Base-by-base conservation (phyloP, 257 asterid species). In the Solanum piurae region DNA sequence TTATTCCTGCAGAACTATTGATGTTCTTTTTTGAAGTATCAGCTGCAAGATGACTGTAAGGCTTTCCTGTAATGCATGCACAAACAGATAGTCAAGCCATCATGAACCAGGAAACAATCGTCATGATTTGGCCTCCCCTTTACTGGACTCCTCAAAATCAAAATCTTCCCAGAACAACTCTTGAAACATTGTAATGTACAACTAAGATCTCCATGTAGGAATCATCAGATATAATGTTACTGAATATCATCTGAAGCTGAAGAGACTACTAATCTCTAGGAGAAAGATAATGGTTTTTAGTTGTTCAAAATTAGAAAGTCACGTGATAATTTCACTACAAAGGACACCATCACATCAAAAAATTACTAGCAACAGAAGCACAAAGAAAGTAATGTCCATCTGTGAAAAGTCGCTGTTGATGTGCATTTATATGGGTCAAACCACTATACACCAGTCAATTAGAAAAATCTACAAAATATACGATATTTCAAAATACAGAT, bases 31-130 rank as follows among this genome's bases (percentile, higher is more conserved):
- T 92, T 89, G 90, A 90, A 89, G 93, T 89, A 91, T 93, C 92
- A 90, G 95, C 94, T 89, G 94, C 96, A 91, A 92, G 90, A 92
- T 88, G 94, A 93, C 88, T 90, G 89, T 87, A 92, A 93, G 89
- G 88, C 89, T 92, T 91, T 92, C 98, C 99, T 97, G 98, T 94
- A 93, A 94, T 91, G 89, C 92, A 93, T 86, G 94, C 94, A 93
- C 91, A 95, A 93, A 91, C 90, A 92, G 91, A 88, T 72, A 88
- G 95, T 95, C 91, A 95, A 37, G 86, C 93, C 92, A 90, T 52
- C 90, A 91, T 88, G 88, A 92, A 91, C 90, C 88, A 69, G 87
- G 85, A 92, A 90, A 90, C 88, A 91, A 88, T 86, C 90, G 89
- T 89, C 91, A 92, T 90, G 90, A 90, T 86, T 86, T 88, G 92